These are phyloP conservation scores for Podila clonocystis DNA, from an alignment of 192 early-diverging fungal genomes.

Conservation along the genomic window DNA sequence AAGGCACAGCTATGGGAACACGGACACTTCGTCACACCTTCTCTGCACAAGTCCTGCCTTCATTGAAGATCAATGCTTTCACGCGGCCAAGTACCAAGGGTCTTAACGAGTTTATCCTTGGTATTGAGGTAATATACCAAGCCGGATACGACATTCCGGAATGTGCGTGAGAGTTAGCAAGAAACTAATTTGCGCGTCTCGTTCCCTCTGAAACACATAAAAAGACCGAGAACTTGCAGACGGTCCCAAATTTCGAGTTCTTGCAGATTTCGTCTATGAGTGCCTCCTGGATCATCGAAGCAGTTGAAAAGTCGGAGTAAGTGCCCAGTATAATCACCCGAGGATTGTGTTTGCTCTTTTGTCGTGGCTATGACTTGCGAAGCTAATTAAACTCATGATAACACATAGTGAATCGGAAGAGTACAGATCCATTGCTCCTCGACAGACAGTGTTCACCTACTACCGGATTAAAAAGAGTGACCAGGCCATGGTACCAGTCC, in stretches of 20 bases:
- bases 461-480: constrained; percentile 55
- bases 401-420: constrained; percentile 51
- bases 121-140: constrained; percentile 75
- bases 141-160: too few relatives aligned
- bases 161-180: too few relatives aligned
- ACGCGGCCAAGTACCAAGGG: constrained; percentile 82
- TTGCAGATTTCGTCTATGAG: constrained; percentile 77
- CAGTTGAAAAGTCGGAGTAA: constrained; percentile 59
- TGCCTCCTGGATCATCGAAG: constrained; percentile 74
- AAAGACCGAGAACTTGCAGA: constrained; percentile 82
- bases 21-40: constrained; percentile 73
- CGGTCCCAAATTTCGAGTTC: constrained; percentile 66
- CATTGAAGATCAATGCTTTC: constrained; percentile 94
- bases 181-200: too few relatives aligned
- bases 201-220: too few relatives aligned
- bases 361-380: background rate
- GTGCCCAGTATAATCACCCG: background rate
- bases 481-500: background rate
- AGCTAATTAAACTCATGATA: constrained; percentile 6
- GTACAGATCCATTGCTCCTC: constrained; percentile 53
- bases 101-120: constrained; percentile 89
- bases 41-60: constrained; percentile 77
- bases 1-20: constrained; percentile 67
- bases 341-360: too few relatives aligned
- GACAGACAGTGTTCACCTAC: constrained; percentile 67